Evolutionary conservation across 2,329 filamentous ascomycete species (phyloP), one percentile per base, ranked within the genome.

Genomic region (Colletotrichum trifolii): DNA sequence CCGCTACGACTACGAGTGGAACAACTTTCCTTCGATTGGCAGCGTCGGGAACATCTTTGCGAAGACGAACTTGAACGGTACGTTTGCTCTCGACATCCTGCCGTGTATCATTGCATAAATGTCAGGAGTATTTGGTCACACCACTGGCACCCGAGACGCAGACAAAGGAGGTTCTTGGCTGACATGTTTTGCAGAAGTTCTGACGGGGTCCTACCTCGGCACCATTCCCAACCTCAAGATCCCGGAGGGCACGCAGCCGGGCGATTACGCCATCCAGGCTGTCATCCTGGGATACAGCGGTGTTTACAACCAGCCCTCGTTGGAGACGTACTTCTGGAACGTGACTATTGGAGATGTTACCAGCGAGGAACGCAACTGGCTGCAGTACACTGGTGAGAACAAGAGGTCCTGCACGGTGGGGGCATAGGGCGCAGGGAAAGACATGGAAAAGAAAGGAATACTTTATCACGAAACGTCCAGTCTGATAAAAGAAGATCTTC

Each of bases 261-360:
- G 57, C 2, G 39, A 47, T 2, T 52, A 45, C 39, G 11, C 38
- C 0, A 53, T 60, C 49, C 57, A 54, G 48, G 57, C 47, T 13
- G 48, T 53, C 42, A 54, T 60, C 8, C 11, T 60, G 47, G 33
- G 43, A 13, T 60, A 43, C 39, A 9, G 11, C 8, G 33, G 48
- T 10, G 39, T 12, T 13, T 11, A 12, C 13, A 25, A 36, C 9
- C 6, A 3, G 0, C 57, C 48, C 34, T 34, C 8, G 15, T 15
- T 60, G 25, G 57, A 60, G 48, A 53, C 57, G 35, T 60, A 40
- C 38, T 60, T 47, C 43, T 60, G 57, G 57, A 47, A 60, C 35
- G 40, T 60, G 7, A 60, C 57, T 25, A 38, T 60, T 33, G 49
- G 57, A n/a, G 57, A 60, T 11, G 38, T 15, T 8, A 60, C 57